phyloP scores from a whole-genome alignment of 441 rosid species.

The Populus hybrid region DNA sequence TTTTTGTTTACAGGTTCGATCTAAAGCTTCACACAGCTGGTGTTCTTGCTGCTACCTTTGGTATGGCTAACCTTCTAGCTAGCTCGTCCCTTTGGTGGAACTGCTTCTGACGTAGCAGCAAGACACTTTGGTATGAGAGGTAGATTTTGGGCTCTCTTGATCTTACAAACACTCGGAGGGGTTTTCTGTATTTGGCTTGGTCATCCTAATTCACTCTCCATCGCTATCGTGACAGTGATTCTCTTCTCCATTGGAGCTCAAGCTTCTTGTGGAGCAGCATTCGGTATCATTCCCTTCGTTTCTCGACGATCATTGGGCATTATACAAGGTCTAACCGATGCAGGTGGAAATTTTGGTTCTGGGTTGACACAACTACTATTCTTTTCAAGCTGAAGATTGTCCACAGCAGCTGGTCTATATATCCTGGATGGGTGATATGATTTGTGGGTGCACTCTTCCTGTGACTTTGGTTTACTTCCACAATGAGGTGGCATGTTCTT shows the following conservation, averaged over 20 bases:
- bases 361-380: no score
- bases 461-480: no score
- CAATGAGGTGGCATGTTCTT: no score
- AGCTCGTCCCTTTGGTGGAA: slow-evolving; percentile 75
- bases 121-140: slow-evolving; percentile 72
- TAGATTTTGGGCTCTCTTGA: slow-evolving; percentile 68
- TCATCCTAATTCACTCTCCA: slow-evolving; percentile 52
- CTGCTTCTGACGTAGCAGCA: slow-evolving; percentile 56
- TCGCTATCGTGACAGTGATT: slow-evolving; percentile 59
- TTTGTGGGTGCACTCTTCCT: no score
- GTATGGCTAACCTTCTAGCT: slow-evolving; percentile 68
- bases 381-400: no score
- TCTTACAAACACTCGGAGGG: slow-evolving; percentile 69
- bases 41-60: slow-evolving; percentile 63
- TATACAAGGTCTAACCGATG: no score
- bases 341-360: no score
- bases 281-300: no score
- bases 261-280: no score
- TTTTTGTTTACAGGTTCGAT: slow-evolving; percentile 41
- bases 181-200: slow-evolving; percentile 76
- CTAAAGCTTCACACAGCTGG: slow-evolving; percentile 71
- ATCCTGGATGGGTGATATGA: no score
- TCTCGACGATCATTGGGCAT: no score
- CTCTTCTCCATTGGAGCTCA: slow-evolving; percentile 40
- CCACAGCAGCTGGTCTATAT: no score